These are phyloP conservation scores for Suillus decipiens DNA, from an alignment of 768 basidiomycete genomes.

Conservation along the genomic window DNA sequence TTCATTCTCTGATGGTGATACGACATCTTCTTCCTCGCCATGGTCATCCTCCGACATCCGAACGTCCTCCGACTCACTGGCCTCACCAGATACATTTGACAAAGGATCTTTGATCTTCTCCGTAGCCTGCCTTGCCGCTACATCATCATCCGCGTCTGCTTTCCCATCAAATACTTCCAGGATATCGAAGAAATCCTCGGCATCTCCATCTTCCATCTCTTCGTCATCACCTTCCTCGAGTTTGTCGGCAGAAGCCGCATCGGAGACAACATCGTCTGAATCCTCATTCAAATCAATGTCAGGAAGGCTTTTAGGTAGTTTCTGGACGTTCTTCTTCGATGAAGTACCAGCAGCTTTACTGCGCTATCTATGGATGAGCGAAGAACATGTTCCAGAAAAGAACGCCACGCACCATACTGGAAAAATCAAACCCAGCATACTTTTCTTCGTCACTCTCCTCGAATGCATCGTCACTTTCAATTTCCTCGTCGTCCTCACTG, in stretches of 20 bases:
- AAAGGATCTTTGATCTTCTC: not conserved
- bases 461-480: conserved; percentile 83
- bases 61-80: conserved; percentile 36
- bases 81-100: conserved; percentile 8
- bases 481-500: conserved; percentile 80
- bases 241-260: conserved; percentile 27
- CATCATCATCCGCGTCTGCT: conserved; percentile 37
- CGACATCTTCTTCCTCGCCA: conserved; percentile 36
- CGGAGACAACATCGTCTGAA: conserved; percentile 30
- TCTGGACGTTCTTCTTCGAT: conserved; percentile 26
- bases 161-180: conserved; percentile 69
- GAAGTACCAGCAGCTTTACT: conserved; percentile 25
- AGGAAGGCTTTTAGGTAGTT: conserved; percentile 37
- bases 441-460: conserved; percentile 82
- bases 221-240: conserved; percentile 37
- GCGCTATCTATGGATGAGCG: conserved; percentile 14
- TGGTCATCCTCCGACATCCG: conserved; percentile 41
- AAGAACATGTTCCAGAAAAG: conserved; percentile 1
- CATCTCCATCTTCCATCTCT: conserved; percentile 48
- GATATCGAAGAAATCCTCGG: conserved; percentile 61
- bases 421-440: conserved; percentile 61
- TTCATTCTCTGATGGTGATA: conserved; percentile 49
- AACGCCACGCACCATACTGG: conserved; percentile 19
- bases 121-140: not conserved
- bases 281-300: conserved; percentile 73